Evolutionary conservation across 1,139 yeast genomes (phyloP).

Genomic region (Debaryomyces udenii): DNA sequence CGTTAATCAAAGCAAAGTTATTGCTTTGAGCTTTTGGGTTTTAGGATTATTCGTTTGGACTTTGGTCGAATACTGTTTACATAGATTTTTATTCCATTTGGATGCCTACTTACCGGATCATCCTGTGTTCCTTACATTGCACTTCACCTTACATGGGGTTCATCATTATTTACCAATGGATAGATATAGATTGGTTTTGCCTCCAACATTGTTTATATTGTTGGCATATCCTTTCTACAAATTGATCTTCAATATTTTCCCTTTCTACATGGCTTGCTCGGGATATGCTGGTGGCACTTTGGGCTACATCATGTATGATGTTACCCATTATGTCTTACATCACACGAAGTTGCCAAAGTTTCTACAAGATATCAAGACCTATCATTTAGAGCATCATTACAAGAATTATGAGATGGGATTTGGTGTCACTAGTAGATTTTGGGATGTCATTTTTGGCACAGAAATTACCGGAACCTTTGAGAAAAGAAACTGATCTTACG

Average conservation of each 20-base stretch:
- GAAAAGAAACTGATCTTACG: conserved; percentile 28
- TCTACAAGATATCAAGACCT: conserved; percentile 77
- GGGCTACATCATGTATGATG: conserved; percentile 90
- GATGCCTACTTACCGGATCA: conserved; percentile 85
- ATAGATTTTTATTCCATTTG: conserved; percentile 90
- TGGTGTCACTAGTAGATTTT: conserved; percentile 90
- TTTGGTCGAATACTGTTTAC: conserved; percentile 80
- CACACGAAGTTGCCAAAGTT: conserved; percentile 79
- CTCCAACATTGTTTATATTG: conserved; percentile 75
- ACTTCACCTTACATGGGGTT: conserved; percentile 90
- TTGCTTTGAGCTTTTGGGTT: conserved; percentile 47
- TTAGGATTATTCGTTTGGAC: conserved; percentile 91
- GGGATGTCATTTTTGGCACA: conserved; percentile 92
- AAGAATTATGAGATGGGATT: conserved; percentile 95
- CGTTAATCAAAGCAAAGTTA: conserved; percentile 35
- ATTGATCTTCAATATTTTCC: conserved; percentile 41
- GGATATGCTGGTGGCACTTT: conserved; percentile 92
- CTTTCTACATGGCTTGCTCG: conserved; percentile 52
- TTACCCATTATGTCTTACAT: conserved; percentile 84
- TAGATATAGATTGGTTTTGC: conserved; percentile 87
- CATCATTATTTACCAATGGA: conserved; percentile 99
- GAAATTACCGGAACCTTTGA: conserved; percentile 43
- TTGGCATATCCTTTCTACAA: conserved; percentile 49
- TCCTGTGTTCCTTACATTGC: conserved; percentile 72
- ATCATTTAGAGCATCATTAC: conserved; percentile 96